Conservation (phyloP, 192 early-diverging fungal species). For the Lobosporangium transversale region DNA sequence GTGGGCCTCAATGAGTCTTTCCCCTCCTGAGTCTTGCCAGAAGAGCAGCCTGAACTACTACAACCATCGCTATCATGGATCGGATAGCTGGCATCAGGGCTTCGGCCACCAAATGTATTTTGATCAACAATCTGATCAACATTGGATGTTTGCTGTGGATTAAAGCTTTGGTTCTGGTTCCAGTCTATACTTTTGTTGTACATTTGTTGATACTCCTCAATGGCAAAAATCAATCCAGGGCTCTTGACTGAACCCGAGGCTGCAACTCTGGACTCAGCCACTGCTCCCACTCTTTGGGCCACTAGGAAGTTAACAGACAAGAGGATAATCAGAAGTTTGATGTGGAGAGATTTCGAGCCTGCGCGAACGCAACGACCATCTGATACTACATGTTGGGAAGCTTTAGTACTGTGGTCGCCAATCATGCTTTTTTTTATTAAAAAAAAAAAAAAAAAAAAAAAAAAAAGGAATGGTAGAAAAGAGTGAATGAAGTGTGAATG, state of each 20-base stretch:
- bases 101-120: slow-evolving; percentile 13
- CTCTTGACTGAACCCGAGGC: neutral
- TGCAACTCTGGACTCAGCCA: neutral
- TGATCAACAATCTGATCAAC: slow-evolving; percentile 21
- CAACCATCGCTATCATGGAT: neutral
- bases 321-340: neutral
- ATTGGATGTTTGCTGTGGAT: slow-evolving; percentile 22
- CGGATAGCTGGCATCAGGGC: slow-evolving; percentile 12
- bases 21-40: neutral
- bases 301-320: neutral
- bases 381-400: neutral
- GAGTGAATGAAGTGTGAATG: neutral
- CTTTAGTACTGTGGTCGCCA: neutral
- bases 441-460: neutral
- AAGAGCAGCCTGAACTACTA: neutral
- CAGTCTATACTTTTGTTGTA: no score
- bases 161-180: slow-evolving; percentile 3
- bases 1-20: slow-evolving; percentile 5
- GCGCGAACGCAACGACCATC: no score
- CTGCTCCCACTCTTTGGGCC: neutral
- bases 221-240: no score
- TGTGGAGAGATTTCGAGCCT: no score
- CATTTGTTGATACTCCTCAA: no score
- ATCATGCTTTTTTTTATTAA: neutral
- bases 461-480: neutral